Percentiles rank a stretch among this genome's conserved stretches.
These are phyloP conservation scores for Dothistroma septosporum DNA, from an alignment of 2,329 filamentous ascomycete species.

Conservation along the genomic window DNA sequence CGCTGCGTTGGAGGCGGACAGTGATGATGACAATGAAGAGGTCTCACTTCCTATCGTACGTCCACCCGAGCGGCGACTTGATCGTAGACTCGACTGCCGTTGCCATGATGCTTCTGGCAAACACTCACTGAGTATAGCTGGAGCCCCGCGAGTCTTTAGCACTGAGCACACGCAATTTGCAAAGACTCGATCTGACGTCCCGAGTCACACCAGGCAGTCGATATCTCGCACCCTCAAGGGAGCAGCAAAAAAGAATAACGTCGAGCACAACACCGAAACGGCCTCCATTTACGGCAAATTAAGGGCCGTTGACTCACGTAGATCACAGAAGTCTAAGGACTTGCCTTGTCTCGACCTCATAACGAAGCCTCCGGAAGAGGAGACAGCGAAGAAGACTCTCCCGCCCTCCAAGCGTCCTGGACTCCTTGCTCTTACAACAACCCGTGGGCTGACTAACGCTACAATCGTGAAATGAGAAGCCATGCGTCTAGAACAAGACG, in stretches of 20 bases:
- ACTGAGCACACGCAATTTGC: slow-evolving; percentile 34
- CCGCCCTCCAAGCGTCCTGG: slow-evolving; percentile 9
- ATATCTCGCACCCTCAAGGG: slow-evolving; percentile 10
- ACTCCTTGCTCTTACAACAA: slow-evolving; percentile 11
- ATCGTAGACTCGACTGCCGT: slow-evolving; percentile 13
- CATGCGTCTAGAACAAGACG: slow-evolving; percentile 7
- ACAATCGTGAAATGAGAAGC: slow-evolving; percentile 13
- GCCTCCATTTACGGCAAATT: slow-evolving; percentile 18
- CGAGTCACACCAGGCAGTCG: slow-evolving; percentile 5
- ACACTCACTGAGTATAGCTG: slow-evolving; percentile 23
- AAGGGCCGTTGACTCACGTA: slow-evolving; percentile 12
- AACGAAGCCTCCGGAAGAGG: not conserved
- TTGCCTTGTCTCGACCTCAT: slow-evolving; percentile 21
- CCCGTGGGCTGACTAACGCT: slow-evolving; percentile 1
- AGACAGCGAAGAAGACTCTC: not conserved
- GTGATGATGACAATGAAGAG: slow-evolving; percentile 22
- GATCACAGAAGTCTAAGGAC: slow-evolving; percentile 8
- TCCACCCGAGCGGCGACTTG: slow-evolving; percentile 13
- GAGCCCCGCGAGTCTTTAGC: slow-evolving; percentile 20
- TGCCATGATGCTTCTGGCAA: slow-evolving; percentile 7
- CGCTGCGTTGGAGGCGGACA: slow-evolving; percentile 18
- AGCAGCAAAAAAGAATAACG: slow-evolving; percentile 21
- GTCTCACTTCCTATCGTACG: slow-evolving; percentile 20
- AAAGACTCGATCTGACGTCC: slow-evolving; percentile 35
- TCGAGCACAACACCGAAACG: slow-evolving; percentile 17